Conservation (phyloP, 2,329 filamentous ascomycete species). For the Leptographium procerum region DNA sequence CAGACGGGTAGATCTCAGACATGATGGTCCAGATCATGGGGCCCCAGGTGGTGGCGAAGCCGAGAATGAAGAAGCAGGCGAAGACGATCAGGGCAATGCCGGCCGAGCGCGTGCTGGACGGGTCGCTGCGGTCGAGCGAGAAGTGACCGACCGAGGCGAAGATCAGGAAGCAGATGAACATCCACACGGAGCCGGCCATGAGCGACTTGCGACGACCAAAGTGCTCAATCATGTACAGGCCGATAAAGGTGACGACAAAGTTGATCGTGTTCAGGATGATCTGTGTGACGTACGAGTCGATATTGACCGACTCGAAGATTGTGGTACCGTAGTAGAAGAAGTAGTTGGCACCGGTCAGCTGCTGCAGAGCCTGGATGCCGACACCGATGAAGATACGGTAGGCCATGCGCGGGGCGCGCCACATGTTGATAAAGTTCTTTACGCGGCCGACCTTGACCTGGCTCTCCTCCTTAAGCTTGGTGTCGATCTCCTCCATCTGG, state of each 20-base stretch:
- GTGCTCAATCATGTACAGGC: conserved; percentile 57
- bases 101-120: conserved; percentile 25
- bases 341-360: conserved; percentile 51
- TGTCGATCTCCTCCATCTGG: conserved; percentile 10
- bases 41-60: conserved; percentile 40
- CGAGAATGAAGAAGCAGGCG: conserved; percentile 63
- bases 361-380: conserved; percentile 53
- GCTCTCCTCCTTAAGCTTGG: conserved; percentile 24
- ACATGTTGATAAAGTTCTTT: conserved; percentile 45
- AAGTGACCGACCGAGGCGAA: conserved; percentile 46
- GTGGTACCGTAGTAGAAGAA: conserved; percentile 51
- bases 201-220: conserved; percentile 58
- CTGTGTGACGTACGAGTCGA: conserved; percentile 56
- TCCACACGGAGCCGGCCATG: conserved; percentile 55
- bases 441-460: conserved; percentile 32
- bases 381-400: conserved; percentile 57
- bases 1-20: conserved; percentile 13
- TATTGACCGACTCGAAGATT: conserved; percentile 55
- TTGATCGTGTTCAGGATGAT: conserved; percentile 38
- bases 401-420: conserved; percentile 40
- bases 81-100: conserved; percentile 62
- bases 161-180: conserved; percentile 52
- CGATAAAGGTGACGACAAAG: conserved; percentile 49
- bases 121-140: conserved; percentile 25
- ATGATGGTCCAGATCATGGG: conserved; percentile 14